A percentile compares a stretch with the other conserved stretches of the same genome.
These are phyloP conservation scores for Umbelopsis sp. DNA, from an alignment of 192 early-diverging fungal species.

Conservation along the genomic window DNA sequence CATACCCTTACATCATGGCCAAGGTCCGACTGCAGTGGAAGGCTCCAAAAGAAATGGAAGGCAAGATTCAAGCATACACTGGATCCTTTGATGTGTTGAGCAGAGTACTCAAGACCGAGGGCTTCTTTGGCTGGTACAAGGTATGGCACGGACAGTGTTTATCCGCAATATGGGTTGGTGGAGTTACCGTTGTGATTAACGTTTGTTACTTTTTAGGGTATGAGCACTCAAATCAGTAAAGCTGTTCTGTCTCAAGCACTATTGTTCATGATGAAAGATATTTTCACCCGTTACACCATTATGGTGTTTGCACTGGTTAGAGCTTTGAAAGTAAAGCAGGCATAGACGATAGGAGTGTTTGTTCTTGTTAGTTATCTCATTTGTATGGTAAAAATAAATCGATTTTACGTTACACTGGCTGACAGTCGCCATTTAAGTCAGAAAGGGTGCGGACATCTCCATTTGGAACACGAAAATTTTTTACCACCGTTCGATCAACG, in stretches of 20 bases:
- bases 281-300: slow-evolving; percentile 76
- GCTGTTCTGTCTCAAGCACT: slow-evolving; percentile 99
- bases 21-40: slow-evolving; percentile 96
- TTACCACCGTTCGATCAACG: too few relatives aligned
- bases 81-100: slow-evolving; percentile 83
- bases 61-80: slow-evolving; percentile 64
- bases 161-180: background rate
- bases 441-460: too few relatives aligned
- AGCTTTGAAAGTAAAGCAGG: slow-evolving; percentile 22
- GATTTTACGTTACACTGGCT: too few relatives aligned
- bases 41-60: slow-evolving; percentile 67
- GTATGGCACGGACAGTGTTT: slow-evolving; percentile 46
- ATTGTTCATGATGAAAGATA: slow-evolving; percentile 95
- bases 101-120: slow-evolving; percentile 80
- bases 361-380: background rate
- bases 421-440: too few relatives aligned
- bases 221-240: slow-evolving; percentile 97
- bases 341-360: slow-evolving; percentile 14
- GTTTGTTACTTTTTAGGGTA: slow-evolving; percentile 64
- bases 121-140: slow-evolving; percentile 92
- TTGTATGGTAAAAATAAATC: background rate
- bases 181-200: slow-evolving; percentile 8
- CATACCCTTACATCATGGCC: slow-evolving; percentile 99
- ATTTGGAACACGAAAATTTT: too few relatives aligned
- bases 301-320: slow-evolving; percentile 57